Percentiles rank a stretch among this genome's conserved stretches.
Evolutionary conservation across 163 green algal genomes (phyloP).

Genomic region (Scenedesmus sp.): DNA sequence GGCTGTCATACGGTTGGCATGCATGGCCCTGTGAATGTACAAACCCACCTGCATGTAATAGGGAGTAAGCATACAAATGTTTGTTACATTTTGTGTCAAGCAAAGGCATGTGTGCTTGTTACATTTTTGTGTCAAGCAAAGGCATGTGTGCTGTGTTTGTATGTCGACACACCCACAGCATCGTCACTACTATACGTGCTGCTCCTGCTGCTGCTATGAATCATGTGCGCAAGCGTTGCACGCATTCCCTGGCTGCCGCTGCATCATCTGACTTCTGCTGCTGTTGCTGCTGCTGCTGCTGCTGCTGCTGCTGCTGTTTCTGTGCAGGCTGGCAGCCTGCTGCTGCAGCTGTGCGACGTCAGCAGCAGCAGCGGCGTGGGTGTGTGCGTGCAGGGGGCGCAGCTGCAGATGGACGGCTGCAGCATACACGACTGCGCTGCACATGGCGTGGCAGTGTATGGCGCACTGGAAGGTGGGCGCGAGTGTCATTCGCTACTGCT

Average conservation of each 20-base stretch:
- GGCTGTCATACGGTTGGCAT: no score
- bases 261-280: background rate
- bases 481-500: background rate
- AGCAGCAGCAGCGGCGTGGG: conserved; percentile 63
- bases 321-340: conserved; percentile 47
- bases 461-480: conserved; percentile 52
- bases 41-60: no score
- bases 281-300: background rate
- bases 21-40: no score
- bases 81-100: no score
- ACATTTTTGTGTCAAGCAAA: no score
- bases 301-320: background rate
- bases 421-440: conserved; percentile 65
- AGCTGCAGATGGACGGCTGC: conserved; percentile 49
- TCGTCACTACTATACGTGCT: no score
- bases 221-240: no score
- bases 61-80: no score
- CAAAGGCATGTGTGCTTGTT: no score
- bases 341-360: conserved; percentile 66
- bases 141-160: no score
- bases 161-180: no score
- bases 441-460: conserved; percentile 72
- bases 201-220: no score
- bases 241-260: background rate
- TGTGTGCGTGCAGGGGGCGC: conserved; percentile 70